These are phyloP conservation scores for Saccharomyces eubayanus DNA, from an alignment of 805 yeast species.

Conservation along the genomic window DNA sequence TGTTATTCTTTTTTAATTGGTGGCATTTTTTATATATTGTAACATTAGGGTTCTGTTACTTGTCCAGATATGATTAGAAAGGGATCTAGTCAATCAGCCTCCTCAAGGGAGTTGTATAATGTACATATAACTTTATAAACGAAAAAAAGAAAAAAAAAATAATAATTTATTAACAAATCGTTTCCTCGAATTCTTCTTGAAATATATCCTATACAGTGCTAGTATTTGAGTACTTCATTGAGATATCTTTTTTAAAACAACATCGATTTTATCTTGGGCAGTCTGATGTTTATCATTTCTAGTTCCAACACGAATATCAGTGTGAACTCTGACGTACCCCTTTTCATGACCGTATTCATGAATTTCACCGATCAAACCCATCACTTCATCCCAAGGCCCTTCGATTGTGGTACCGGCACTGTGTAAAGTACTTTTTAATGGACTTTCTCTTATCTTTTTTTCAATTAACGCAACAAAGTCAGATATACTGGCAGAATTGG, in stretches of 20 bases:
- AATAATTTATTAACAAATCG: neutral
- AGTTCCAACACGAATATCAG: constrained; percentile 82
- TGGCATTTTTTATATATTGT: neutral
- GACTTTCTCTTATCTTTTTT: constrained; percentile 50
- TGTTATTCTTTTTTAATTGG: neutral
- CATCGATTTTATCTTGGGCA: constrained; percentile 63
- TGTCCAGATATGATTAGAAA: neutral
- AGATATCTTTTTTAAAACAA: constrained; percentile 46
- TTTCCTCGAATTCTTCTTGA: neutral
- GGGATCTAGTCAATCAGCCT: neutral
- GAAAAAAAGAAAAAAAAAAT: neutral
- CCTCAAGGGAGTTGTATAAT: neutral
- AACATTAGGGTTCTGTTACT: neutral
- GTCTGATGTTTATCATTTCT: constrained; percentile 67
- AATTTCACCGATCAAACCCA: constrained; percentile 65
- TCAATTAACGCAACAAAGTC: constrained; percentile 72
- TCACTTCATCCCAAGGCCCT: constrained; percentile 90
- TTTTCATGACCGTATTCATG: constrained; percentile 64
- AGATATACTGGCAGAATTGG: constrained; percentile 68
- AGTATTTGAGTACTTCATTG: constrained; percentile 10
- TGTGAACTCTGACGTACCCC: constrained; percentile 73
- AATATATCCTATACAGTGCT: neutral
- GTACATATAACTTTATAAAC: constrained; percentile 4
- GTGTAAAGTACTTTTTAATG: constrained; percentile 62
- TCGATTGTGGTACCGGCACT: constrained; percentile 89